Base-by-base conservation (phyloP, 352 stramenopile species). In the Aphanomyces euteiches region DNA sequence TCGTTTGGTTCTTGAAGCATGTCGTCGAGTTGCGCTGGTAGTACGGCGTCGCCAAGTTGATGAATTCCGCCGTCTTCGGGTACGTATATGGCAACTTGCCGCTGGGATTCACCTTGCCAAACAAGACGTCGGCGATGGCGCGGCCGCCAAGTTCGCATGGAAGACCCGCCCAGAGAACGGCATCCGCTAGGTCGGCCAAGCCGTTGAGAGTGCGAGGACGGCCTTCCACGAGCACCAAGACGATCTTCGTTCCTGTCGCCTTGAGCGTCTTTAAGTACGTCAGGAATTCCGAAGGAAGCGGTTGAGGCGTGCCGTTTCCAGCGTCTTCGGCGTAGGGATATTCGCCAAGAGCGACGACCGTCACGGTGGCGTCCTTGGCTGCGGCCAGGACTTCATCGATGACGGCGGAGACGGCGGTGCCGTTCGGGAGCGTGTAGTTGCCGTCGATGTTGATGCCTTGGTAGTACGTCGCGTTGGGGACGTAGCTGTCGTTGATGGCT, bases 211-310 rank as follows among this genome's bases (percentile, higher is more conserved):
- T 47, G 43, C 85, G 71, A 8, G 85, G 80, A 39, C 85, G 73
- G n/a, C 82, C 83, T 50, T 86, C 81, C 66, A 90, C 81, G n/a
- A 90, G 80, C 47, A 91, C 77, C 36, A 90, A 67, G 28, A 93
- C 81, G 53, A 92, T 79, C 65, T 88, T 89, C 15, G 69, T 78
- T n/a, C 78, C 72, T 3, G 77, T 74, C 1, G 70, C 69, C 6
- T 77, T 68, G 8, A 92, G n/a, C n/a, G 47, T 59, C 19, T 69
- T 64, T 3, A 90, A 76, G 10, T 87, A 78, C 19, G 82, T 73
- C 38, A 75, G 59, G 69, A 90, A 82, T 12, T 79, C 79, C 2
- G 72, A 6, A 12, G 84, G 82, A 12, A 92, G 72, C 17, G 68
- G 50, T 15, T 88, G 69, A 57, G 74, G 72, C 17, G 78, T 70